Evolutionary conservation across 345 rosid genomes (phyloP).

Genomic region (Toxicodendron radicans): DNA sequence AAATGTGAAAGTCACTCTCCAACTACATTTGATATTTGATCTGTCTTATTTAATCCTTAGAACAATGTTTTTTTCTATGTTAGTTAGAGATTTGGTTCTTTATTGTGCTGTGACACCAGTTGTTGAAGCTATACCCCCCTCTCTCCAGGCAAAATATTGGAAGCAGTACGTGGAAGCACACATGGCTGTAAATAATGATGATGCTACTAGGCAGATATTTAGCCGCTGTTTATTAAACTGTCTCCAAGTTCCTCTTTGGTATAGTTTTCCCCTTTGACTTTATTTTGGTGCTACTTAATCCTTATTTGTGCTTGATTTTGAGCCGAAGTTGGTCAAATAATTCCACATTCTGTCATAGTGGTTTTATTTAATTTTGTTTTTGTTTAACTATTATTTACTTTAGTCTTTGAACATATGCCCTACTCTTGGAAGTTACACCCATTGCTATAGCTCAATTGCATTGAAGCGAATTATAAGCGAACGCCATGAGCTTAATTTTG

Average conservation of each 20-base stretch:
- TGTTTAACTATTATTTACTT: no score
- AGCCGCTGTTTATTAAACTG: conserved; percentile 90
- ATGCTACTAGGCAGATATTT: conserved; percentile 89
- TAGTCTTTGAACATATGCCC: no score
- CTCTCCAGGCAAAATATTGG: conserved; percentile 84
- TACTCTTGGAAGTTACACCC: no score
- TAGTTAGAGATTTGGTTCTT: background rate
- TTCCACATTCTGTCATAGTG: background rate
- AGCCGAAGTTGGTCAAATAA: background rate
- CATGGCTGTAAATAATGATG: conserved; percentile 82
- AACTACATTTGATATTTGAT: background rate
- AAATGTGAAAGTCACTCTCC: background rate
- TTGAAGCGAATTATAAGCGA: no score
- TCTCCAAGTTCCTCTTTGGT: conserved; percentile 96
- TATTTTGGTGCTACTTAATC: background rate
- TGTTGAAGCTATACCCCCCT: conserved; percentile 5
- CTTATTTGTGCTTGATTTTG: background rate
- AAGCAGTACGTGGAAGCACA: conserved; percentile 93
- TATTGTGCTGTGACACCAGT: background rate
- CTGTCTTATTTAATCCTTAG: background rate
- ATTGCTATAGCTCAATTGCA: background rate
- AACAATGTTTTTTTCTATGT: background rate
- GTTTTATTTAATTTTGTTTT: no score
- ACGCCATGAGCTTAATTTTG: background rate
- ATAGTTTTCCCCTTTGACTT: conserved; percentile 19